Evolutionary conservation across 116 monocot species (phyloP).

Genomic region (Papilionanthe hybrid): DNA sequence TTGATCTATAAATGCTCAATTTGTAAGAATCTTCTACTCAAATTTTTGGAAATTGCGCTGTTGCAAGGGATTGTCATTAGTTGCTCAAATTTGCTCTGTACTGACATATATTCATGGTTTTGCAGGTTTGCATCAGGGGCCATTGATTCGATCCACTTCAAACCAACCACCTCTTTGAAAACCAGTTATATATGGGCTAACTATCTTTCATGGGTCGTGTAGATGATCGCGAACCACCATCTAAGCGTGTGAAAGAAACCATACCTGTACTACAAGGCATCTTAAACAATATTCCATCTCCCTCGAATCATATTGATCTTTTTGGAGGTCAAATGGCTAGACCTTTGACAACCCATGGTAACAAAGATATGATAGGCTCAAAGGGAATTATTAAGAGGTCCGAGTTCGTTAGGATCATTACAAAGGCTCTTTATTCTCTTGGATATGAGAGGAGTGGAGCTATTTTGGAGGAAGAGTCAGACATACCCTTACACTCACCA

Average conservation of each 20-base stretch:
- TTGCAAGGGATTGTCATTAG: not conserved
- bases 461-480: slow-evolving; percentile 83
- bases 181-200: slow-evolving; percentile 67
- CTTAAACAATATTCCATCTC: slow-evolving; percentile 23
- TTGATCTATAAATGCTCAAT: not conserved
- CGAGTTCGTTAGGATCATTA: slow-evolving; percentile 78
- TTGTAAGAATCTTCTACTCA: not conserved
- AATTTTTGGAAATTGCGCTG: not conserved
- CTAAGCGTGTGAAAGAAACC: slow-evolving; percentile 76
- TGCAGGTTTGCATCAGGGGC: not conserved
- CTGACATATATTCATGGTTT: not conserved
- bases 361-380: slow-evolving; percentile 62
- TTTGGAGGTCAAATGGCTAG: slow-evolving; percentile 64
- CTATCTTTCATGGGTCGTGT: slow-evolving; percentile 89
- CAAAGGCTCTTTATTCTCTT: slow-evolving; percentile 79
- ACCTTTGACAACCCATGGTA: slow-evolving; percentile 49
- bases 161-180: not conserved
- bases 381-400: slow-evolving; percentile 60
- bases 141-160: too few relatives aligned
- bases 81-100: too few relatives aligned
- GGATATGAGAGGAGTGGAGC: slow-evolving; percentile 80
- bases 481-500: slow-evolving; percentile 57
- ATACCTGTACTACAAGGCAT: slow-evolving; percentile 28
- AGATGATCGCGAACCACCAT: slow-evolving; percentile 71
- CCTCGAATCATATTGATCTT: slow-evolving; percentile 23